Base-by-base conservation (phyloP, 441 rosid species). In the Eutrema salsugineum region DNA sequence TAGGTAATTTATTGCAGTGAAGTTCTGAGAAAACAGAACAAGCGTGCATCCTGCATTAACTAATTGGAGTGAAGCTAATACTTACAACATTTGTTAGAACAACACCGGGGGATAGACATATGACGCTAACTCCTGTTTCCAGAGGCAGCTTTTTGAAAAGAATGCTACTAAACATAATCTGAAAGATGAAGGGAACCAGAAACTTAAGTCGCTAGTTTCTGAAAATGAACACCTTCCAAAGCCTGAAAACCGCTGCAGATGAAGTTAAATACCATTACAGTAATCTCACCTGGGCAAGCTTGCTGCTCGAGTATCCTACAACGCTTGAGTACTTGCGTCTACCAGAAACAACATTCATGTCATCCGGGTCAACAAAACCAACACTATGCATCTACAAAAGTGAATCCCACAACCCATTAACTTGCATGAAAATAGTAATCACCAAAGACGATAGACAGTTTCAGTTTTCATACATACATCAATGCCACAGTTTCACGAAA, bases 21-120 rank as follows among this genome's bases (percentile, higher is more conserved):
- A 15, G 28, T 62, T 55, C 28, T 6, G 9, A 28, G 66, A 66
- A 53, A 61, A 54, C 60, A 60, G 50, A 67, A 32, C 6, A 42
- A 39, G 56, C 20, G 57, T 19, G 20, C 44, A 58, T 43, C 66
- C 32, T 55, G 55, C 63, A 50, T 14, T 28, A 49, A 50, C n/a
- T 33, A 57, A 22, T 48, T 43, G 77, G 17, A 66, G 56, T 58
- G 49, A 73, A 75, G 62, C 27, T 51, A 56, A 40, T 10, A 88
- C 99, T 90, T 82, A 95, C 98, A 78, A 95, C 98, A 66, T 95
- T 95, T 20, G 98, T 94, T 50, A 87, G 86, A 71, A 89, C 99
- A 74, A 87, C 75, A 78, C 99, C 99, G 46, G 98, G 99, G 0
- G 98, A 92, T 50, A 86, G 84, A 75, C 99, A 94, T 53, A 92